Conservation (phyloP, 73 alveolate species). For the Blepharisma stoltei region DNA sequence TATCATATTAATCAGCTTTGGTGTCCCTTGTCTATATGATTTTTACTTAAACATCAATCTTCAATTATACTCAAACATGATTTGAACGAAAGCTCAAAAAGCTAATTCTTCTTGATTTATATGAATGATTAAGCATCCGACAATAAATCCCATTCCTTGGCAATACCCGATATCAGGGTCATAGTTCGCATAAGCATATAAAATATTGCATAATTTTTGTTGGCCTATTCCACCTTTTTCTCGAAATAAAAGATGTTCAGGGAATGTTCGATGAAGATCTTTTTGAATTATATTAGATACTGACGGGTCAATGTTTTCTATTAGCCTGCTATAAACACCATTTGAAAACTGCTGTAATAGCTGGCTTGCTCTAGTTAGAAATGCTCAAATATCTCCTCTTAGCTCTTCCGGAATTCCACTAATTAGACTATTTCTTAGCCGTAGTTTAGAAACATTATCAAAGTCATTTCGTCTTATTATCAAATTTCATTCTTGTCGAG, state of each 20-base stretch:
- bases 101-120: slow-evolving; percentile 44
- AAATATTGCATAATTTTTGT: slow-evolving; percentile 35
- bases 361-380: slow-evolving; percentile 3
- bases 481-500: slow-evolving; percentile 19
- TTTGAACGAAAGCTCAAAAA: slow-evolving; percentile 51
- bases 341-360: not conserved
- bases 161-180: slow-evolving; percentile 59
- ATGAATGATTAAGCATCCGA: slow-evolving; percentile 44
- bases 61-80: slow-evolving; percentile 32
- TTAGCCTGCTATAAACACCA: slow-evolving; percentile 2
- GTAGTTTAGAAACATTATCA: not conserved
- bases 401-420: slow-evolving; percentile 24
- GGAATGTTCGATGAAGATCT: slow-evolving; percentile 43
- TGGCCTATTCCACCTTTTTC: slow-evolving; percentile 35
- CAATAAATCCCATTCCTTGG: slow-evolving; percentile 58
- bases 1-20: slow-evolving; percentile 19
- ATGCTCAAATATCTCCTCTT: slow-evolving; percentile 29
- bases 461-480: slow-evolving; percentile 12
- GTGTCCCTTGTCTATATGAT: slow-evolving; percentile 16
- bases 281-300: slow-evolving; percentile 17
- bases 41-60: slow-evolving; percentile 24
- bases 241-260: slow-evolving; percentile 33
- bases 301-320: not conserved
- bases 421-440: slow-evolving; percentile 26
- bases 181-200: slow-evolving; percentile 49